Conservation (phyloP, 2,329 filamentous ascomycete genomes). For the Fusarium cyanostomum region DNA sequence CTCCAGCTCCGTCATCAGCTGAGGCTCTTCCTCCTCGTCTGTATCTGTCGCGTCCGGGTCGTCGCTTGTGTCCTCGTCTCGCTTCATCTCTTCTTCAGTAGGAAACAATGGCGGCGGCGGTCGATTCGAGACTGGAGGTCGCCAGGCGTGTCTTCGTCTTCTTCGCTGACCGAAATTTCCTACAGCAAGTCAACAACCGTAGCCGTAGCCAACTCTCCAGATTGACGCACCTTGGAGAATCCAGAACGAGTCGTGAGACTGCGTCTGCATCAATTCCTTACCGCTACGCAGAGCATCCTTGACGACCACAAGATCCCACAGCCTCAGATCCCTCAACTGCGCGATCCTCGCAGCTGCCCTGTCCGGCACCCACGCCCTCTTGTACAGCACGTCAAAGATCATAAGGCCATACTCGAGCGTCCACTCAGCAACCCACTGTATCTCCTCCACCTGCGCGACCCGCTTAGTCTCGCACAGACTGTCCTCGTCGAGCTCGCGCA, state of each 20-base stretch:
- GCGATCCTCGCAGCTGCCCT: slow-evolving; percentile 18
- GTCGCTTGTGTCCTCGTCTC: neutral
- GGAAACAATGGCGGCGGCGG: slow-evolving; percentile 21
- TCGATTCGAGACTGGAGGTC: neutral
- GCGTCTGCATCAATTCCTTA: slow-evolving; percentile 21
- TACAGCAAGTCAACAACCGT: slow-evolving; percentile 9
- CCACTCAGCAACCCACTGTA: slow-evolving; percentile 42
- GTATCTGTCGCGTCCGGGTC: neutral
- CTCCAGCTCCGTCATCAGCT: neutral
- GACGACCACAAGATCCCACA: slow-evolving; percentile 39
- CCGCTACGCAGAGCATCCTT: slow-evolving; percentile 28
- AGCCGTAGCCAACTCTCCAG: neutral
- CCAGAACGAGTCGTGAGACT: slow-evolving; percentile 23
- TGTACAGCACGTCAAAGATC: slow-evolving; percentile 31
- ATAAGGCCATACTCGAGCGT: slow-evolving; percentile 41
- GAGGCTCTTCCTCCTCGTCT: neutral
- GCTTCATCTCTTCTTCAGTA: neutral
- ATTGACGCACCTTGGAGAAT: slow-evolving; percentile 5
- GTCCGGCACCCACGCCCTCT: neutral
- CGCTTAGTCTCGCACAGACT: slow-evolving; percentile 6
- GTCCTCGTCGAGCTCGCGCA: slow-evolving; percentile 17
- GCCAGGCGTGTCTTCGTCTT: neutral
- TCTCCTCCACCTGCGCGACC: slow-evolving; percentile 35
- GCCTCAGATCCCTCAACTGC: slow-evolving; percentile 22
- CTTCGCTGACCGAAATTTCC: slow-evolving; percentile 4